Evolutionary conservation across 345 rosid genomes (phyloP).

Genomic region (Lepidium didymum): DNA sequence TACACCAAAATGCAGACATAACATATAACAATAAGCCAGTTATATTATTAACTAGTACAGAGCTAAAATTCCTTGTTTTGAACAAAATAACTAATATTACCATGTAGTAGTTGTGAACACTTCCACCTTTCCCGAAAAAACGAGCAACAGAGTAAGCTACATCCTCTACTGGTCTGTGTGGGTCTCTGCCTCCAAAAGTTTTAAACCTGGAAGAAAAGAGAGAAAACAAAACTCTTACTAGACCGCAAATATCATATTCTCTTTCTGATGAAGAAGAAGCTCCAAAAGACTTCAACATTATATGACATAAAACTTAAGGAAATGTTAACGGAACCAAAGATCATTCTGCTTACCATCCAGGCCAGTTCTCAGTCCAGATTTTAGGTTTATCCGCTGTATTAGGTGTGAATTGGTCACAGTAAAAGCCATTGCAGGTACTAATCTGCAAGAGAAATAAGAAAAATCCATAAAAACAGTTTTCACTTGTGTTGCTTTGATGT

Average conservation of each 20-base stretch:
- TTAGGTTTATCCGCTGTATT: constrained; percentile 81
- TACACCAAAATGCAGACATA: constrained; percentile 16
- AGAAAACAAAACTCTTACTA: neutral
- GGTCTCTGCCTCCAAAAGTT: constrained; percentile 81
- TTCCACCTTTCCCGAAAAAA: constrained; percentile 89
- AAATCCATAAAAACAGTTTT: neutral
- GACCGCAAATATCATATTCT: neutral
- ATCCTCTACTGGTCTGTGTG: constrained; percentile 90
- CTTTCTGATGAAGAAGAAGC: constrained; percentile 3
- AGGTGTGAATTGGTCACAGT: constrained; percentile 77
- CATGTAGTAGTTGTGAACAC: constrained; percentile 88
- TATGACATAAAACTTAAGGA: constrained; percentile 25
- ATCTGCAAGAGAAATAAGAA: constrained; percentile 39
- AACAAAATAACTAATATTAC: constrained; percentile 31
- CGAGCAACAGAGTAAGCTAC: constrained; percentile 84
- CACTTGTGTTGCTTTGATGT: neutral
- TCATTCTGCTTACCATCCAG: constrained; percentile 76
- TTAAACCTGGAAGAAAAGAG: constrained; percentile 54
- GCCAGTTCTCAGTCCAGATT: constrained; percentile 99
- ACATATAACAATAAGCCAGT: neutral
- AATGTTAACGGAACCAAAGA: constrained; percentile 27
- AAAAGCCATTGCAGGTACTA: constrained; percentile 74
- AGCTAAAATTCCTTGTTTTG: neutral
- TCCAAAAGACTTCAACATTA: constrained; percentile 35
- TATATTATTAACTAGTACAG: neutral